These are phyloP conservation scores for Lyophyllum atratum DNA, from an alignment of 768 basidiomycete genomes.

Conservation along the genomic window DNA sequence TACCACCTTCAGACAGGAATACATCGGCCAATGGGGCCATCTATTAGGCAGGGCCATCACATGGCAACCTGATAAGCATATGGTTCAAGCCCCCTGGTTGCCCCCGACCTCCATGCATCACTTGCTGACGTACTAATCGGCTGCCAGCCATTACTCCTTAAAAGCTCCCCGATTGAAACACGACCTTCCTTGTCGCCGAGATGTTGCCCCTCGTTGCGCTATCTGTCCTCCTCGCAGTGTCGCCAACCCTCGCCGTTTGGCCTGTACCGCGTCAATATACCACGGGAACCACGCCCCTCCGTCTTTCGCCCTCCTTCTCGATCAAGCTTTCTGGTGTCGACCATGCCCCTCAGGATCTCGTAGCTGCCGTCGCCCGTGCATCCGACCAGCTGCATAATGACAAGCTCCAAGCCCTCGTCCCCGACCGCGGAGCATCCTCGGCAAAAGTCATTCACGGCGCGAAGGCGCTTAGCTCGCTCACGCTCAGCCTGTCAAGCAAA, in stretches of 20 bases:
- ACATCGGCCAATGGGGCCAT: neutral
- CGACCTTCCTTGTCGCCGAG: neutral
- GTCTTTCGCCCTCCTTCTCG: constrained; percentile 35
- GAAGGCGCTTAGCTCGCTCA: constrained; percentile 42
- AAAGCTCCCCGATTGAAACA: neutral
- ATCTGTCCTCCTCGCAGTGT: constrained; percentile 20
- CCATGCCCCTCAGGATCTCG: constrained; percentile 54
- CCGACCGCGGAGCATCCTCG: constrained; percentile 61
- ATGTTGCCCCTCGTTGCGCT: constrained; percentile 17
- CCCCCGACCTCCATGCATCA: neutral
- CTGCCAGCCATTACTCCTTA: too few relatives aligned
- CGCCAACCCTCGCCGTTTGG: constrained; percentile 35
- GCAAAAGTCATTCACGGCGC: constrained; percentile 40
- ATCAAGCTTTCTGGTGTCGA: constrained; percentile 45
- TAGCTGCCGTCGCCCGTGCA: constrained; percentile 54
- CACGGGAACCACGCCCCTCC: constrained; percentile 39
- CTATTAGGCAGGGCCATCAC: neutral
- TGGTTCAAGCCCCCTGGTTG: neutral
- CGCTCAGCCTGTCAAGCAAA: constrained; percentile 40
- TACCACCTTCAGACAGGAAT: neutral
- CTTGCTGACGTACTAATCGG: constrained; percentile 7
- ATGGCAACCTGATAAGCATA: neutral
- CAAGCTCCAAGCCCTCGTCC: constrained; percentile 58
- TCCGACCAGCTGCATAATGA: constrained; percentile 46
- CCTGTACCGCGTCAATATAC: constrained; percentile 43